Evolutionary conservation across 495 filamentous ascomycete species (phyloP).

Genomic region (Umbilicaria muhlenbergii): DNA sequence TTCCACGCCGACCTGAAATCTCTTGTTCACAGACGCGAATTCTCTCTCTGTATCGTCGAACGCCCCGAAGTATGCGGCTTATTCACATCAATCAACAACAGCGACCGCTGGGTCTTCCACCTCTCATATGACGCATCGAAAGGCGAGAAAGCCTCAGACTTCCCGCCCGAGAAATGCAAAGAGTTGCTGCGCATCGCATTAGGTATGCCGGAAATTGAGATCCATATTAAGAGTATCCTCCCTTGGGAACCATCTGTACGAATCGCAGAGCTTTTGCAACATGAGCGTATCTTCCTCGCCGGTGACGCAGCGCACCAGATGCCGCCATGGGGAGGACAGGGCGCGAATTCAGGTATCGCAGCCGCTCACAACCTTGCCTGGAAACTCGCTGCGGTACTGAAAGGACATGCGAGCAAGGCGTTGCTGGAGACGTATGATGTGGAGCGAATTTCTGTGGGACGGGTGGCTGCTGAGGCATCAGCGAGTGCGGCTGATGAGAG

Average conservation of each 20-base stretch:
- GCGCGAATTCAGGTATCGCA: constrained; percentile 32
- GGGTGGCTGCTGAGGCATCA: constrained; percentile 2
- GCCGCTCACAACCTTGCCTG: constrained; percentile 32
- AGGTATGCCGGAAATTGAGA: constrained; percentile 8
- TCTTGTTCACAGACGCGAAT: constrained; percentile 13
- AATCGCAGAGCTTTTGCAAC: constrained; percentile 13
- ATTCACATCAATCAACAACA: constrained; percentile 19
- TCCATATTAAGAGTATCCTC: constrained; percentile 9
- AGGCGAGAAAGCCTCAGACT: constrained; percentile 10
- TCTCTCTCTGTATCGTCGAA: constrained; percentile 13
- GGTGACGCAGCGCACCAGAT: constrained; percentile 36
- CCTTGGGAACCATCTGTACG: constrained; percentile 8
- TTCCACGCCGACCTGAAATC: constrained; percentile 17
- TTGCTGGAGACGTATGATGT: constrained; percentile 33
- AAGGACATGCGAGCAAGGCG: constrained; percentile 18
- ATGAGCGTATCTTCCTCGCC: constrained; percentile 27
- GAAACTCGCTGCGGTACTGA: constrained; percentile 31
- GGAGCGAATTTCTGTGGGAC: constrained; percentile 32
- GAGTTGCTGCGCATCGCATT: constrained; percentile 11
- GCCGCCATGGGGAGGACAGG: constrained; percentile 30
- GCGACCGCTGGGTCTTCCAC: constrained; percentile 16
- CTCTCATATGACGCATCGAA: constrained; percentile 9
- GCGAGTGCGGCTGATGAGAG: constrained; percentile 3
- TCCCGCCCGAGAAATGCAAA: constrained; percentile 8
- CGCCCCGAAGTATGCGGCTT: constrained; percentile 12